Percentiles rank a stretch among this genome's conserved stretches.
phyloP scores from a whole-genome alignment of 2,329 filamentous ascomycete species.

The Zymoseptoria crescenta region DNA sequence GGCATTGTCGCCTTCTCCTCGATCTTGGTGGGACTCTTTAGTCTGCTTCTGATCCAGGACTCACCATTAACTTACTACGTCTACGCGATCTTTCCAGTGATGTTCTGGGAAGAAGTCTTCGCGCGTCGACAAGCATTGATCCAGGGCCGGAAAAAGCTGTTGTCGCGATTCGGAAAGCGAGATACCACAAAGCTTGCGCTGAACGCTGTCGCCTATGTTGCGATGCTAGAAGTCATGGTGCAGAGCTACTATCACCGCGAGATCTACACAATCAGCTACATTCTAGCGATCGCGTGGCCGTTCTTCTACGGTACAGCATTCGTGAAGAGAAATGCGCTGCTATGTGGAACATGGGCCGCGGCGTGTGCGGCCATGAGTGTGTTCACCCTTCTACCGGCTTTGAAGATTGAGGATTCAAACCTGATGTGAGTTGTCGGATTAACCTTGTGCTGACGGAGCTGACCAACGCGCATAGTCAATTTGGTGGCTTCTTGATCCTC shows the following conservation, averaged over 20 bases:
- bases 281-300: conserved; percentile 73
- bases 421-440: conserved; percentile 54
- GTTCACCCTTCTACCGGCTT: conserved; percentile 81
- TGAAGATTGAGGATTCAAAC: conserved; percentile 69
- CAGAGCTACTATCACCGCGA: conserved; percentile 88
- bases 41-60: conserved; percentile 68
- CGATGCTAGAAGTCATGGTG: conserved; percentile 68
- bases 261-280: conserved; percentile 72
- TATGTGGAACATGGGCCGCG: conserved; percentile 64
- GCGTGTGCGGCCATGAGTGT: conserved; percentile 78
- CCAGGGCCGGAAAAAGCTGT: conserved; percentile 59
- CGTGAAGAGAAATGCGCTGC: conserved; percentile 53
- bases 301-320: conserved; percentile 65
- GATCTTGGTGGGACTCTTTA: conserved; percentile 64
- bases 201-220: conserved; percentile 61
- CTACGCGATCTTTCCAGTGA: conserved; percentile 84
- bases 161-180: conserved; percentile 56
- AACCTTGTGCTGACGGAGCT: background rate
- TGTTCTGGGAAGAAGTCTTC: conserved; percentile 95
- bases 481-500: conserved; percentile 73
- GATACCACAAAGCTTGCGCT: conserved; percentile 53
- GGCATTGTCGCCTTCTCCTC: conserved; percentile 66
- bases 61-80: conserved; percentile 81
- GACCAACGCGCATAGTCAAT: conserved; percentile 44
- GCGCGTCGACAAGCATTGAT: conserved; percentile 63